Evolutionary conservation across 192 early-diverging fungal genomes (phyloP).

Genomic region (Backusella luteola): DNA sequence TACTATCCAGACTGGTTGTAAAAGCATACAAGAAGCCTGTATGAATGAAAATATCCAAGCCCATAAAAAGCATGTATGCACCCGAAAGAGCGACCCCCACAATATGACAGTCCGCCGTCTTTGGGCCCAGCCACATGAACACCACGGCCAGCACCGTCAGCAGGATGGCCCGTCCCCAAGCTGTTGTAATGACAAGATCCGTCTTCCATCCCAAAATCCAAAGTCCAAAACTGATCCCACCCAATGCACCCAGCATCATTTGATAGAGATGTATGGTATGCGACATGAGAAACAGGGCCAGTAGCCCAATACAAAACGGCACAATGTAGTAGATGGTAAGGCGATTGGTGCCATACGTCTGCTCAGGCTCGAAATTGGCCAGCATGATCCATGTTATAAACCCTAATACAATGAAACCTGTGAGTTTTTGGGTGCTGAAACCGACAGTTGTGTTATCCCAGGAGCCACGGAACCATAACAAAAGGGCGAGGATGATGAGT

Average conservation of each 20-base stretch:
- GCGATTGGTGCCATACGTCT: constrained; percentile 20
- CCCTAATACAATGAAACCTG: constrained; percentile 40
- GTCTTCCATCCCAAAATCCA: constrained; percentile 46
- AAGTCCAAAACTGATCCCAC: constrained; percentile 36
- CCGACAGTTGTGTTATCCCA: constrained; percentile 5
- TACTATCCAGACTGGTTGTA: constrained; percentile 15
- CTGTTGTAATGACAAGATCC: constrained; percentile 30
- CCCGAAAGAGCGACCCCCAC: constrained; percentile 33
- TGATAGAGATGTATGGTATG: constrained; percentile 36
- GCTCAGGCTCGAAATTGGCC: constrained; percentile 41
- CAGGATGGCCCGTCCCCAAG: constrained; percentile 37
- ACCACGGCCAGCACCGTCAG: constrained; percentile 30
- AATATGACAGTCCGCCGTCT: constrained; percentile 15
- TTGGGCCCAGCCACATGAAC: constrained; percentile 19
- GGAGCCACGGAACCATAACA: constrained; percentile 31
- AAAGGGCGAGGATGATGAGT: constrained; percentile 28
- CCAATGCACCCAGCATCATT: constrained; percentile 36
- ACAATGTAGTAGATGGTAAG: constrained; percentile 38
- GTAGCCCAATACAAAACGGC: constrained; percentile 31
- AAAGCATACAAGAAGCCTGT: constrained; percentile 39
- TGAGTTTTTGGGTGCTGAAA: constrained; percentile 22
- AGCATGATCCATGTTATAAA: constrained; percentile 39
- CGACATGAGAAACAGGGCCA: constrained; percentile 35
- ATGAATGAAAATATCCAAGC: constrained; percentile 39
- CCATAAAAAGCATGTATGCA: constrained; percentile 39